A percentile compares a stretch with the other conserved stretches of the same genome.
phyloP scores from a whole-genome alignment of 257 asterid species.

The Oldenlandia corymbosa region DNA sequence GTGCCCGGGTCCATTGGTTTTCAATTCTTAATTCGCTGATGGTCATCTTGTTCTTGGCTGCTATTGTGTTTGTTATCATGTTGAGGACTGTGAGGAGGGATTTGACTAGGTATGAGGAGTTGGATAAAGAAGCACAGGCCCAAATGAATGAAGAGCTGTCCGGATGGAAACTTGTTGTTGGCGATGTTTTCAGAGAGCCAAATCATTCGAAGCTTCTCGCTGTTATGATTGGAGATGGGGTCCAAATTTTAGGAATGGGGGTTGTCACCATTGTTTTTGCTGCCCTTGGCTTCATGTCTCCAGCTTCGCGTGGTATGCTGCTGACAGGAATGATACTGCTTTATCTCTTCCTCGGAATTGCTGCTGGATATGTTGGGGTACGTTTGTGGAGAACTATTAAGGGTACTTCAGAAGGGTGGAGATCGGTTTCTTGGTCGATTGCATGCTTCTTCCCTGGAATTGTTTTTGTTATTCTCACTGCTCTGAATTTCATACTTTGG shows the following conservation, averaged over 20 bases:
- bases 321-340: conserved; percentile 79
- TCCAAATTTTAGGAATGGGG: conserved; percentile 75
- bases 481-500: conserved; percentile 75
- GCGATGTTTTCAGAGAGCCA: conserved; percentile 84
- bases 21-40: conserved; percentile 76
- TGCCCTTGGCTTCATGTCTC: conserved; percentile 83
- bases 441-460: conserved; percentile 89
- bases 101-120: conserved; percentile 74
- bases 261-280: conserved; percentile 71
- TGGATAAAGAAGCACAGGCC: conserved; percentile 83
- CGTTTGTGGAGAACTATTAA: conserved; percentile 66
- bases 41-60: conserved; percentile 83
- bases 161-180: conserved; percentile 90
- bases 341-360: conserved; percentile 73
- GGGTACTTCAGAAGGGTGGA: conserved; percentile 69
- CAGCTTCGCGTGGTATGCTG: conserved; percentile 87
- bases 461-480: conserved; percentile 58
- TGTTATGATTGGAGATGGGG: conserved; percentile 79
- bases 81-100: conserved; percentile 84
- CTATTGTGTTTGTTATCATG: conserved; percentile 76
- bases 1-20: conserved; percentile 85
- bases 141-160: conserved; percentile 91
- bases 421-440: conserved; percentile 64
- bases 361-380: conserved; percentile 64
- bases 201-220: conserved; percentile 56